Evolutionary conservation across 2,329 filamentous ascomycete species (phyloP), one percentile per base, ranked within the genome.

Genomic region (Ophiocordyceps robertsii): DNA sequence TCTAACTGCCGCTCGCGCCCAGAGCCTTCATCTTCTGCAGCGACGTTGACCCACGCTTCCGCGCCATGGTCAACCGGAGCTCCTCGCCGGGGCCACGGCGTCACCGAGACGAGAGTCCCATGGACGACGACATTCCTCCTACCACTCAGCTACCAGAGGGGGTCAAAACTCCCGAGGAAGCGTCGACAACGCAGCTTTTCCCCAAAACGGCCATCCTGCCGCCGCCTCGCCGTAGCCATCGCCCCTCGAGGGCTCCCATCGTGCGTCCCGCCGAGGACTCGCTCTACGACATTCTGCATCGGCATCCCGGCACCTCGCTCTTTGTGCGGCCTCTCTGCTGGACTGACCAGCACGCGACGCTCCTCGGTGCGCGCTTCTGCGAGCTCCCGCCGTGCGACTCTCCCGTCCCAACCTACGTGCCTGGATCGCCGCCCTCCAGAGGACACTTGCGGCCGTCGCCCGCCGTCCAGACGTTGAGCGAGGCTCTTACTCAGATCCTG

Each of bases 291-390:
- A 61, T 73, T 37, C 61, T 78, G 46, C 66, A 68, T 46, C 60
- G 69, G 19, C 53, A 77, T 50, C 55, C 64, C 30, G 67, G 70
- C 37, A 56, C 53, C 0, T 62, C 67, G 1, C 68, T 78, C 17
- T 75, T 68, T 45, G 56, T 72, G 39, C 63, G 66, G 24, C 74
- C 74, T 2, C 67, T 75, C 38, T 68, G 64, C 51, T 78, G 74
- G 74, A 75, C 68, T 14, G 72, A 76, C 42, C 44, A 62, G 1
- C 74, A 78, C 45, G 51, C 62, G 10, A 53, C 59, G 37, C 56
- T 75, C 2, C 68, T 77, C 6, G 65, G 64, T 21, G 68, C 62
- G 14, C 56, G 56, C 37, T 77, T 75, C 56, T 46, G 56, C 24
- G 58, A 67, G 49, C 58, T 63, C 13, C 61, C 67, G 14, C 53